Evolutionary conservation across 768 basidiomycete species (phyloP), one percentile per base, ranked within the genome.

Genomic region (Podaxis sp.): DNA sequence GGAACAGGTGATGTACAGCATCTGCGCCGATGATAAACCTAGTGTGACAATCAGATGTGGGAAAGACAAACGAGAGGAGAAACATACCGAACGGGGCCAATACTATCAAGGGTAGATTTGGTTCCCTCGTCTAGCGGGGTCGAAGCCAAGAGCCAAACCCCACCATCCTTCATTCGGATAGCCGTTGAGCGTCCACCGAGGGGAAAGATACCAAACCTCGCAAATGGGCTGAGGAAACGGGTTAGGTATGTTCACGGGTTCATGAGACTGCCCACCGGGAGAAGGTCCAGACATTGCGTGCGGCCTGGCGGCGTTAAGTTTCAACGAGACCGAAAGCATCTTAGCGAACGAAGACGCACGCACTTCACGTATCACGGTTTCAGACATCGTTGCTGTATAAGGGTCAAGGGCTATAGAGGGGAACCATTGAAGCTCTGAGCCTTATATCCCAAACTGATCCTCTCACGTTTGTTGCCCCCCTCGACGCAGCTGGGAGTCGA

Each of bases 111-210:
- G 50, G 82, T 87, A 3, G 73, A 63, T 69, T 87, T 88, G 2
- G 91, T 93, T 28, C 85, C 85, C 2, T 77, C 75, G 40, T 84
- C 83, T 58, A 92, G 75, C 0, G 90, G 89, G 7, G 89, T 89
- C 0, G 91, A 93, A 0, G 91, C 93, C n/a, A 93, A 77, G 12
- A 95, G 79, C 86, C 91, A 95, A 28, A 95, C 86, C 12, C 84
- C 87, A 40, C 88, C 87, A 55, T 83, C 81, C 41, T 75, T 74
- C 24, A 95, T 78, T 73, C 81, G 85, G 67, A 96, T 79, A 0
- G 93, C 95, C 0, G 93, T 96, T 6, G 91, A 88, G 50, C 95
- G 79, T 20, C 93, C 93, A 1, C 95, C 95, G 30, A 95, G 76
- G 3, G 92, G 91, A 15, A 93, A 67, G 28, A 92, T 7, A 8